These are phyloP conservation scores for Ramaria sp. DNA, from an alignment of 768 basidiomycete species.

Conservation along the genomic window DNA sequence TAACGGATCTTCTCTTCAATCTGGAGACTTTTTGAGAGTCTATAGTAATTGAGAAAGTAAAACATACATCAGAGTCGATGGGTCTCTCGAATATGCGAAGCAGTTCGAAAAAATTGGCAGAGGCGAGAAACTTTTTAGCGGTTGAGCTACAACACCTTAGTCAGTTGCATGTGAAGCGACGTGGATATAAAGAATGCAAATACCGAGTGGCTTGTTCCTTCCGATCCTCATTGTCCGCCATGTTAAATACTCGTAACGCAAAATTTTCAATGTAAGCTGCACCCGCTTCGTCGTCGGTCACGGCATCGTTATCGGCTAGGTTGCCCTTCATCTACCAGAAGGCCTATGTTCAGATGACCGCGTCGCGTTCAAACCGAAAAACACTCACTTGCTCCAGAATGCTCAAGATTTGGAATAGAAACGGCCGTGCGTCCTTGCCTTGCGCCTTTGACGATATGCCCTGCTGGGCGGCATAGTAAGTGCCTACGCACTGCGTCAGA, in stretches of 20 bases:
- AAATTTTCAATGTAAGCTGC: slow-evolving; percentile 94
- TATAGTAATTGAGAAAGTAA: neutral
- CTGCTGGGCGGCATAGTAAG: slow-evolving; percentile 84
- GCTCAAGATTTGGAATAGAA: slow-evolving; percentile 65
- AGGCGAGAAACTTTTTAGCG: slow-evolving; percentile 90
- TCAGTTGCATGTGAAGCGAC: slow-evolving; percentile 9
- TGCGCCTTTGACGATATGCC: slow-evolving; percentile 63
- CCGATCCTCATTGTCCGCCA: slow-evolving; percentile 88
- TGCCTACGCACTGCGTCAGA: slow-evolving; percentile 38
- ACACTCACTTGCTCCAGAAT: slow-evolving; percentile 50
- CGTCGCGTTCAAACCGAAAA: neutral
- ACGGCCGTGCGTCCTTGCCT: slow-evolving; percentile 39
- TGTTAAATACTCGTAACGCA: slow-evolving; percentile 77
- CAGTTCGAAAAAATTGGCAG: slow-evolving; percentile 89
- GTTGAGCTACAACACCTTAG: slow-evolving; percentile 45
- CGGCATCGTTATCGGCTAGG: slow-evolving; percentile 64
- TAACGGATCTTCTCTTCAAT: slow-evolving; percentile 84
- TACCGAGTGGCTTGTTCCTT: slow-evolving; percentile 67
- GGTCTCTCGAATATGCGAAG: slow-evolving; percentile 62
- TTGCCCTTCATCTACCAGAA: slow-evolving; percentile 49
- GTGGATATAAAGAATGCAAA: slow-evolving; percentile 13
- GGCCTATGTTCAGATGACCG: neutral
- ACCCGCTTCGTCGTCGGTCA: slow-evolving; percentile 73
- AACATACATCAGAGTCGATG: slow-evolving; percentile 42
- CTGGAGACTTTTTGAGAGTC: slow-evolving; percentile 26